Percentiles rank a stretch among this genome's conserved stretches.
Conservation (phyloP, 2,329 filamentous ascomycete species). For the Epicoccum nigrum region DNA sequence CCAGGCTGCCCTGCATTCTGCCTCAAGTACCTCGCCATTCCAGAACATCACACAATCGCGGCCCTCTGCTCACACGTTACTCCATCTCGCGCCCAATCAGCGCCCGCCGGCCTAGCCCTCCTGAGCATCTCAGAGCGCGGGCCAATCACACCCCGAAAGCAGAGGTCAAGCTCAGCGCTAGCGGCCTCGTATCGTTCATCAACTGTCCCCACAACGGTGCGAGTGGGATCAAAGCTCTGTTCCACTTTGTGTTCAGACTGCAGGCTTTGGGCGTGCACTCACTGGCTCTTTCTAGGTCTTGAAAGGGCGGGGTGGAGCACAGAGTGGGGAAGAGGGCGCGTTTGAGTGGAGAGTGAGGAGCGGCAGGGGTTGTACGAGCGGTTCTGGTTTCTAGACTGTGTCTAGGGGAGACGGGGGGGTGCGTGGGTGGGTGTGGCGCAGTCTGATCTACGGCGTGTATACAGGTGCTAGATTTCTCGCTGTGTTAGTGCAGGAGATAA, state of each 20-base stretch:
- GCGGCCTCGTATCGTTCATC: constrained; percentile 1
- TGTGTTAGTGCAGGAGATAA: too few relatives aligned
- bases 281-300: too few relatives aligned
- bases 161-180: not conserved
- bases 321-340: too few relatives aligned
- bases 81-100: not conserved
- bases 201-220: not conserved
- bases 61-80: not conserved
- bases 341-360: too few relatives aligned
- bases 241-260: constrained; percentile 6
- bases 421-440: too few relatives aligned
- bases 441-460: too few relatives aligned
- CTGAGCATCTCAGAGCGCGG: not conserved
- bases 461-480: too few relatives aligned
- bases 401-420: too few relatives aligned
- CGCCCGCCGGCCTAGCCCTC: not conserved
- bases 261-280: too few relatives aligned
- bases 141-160: not conserved
- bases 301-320: too few relatives aligned
- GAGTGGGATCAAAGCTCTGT: not conserved
- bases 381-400: too few relatives aligned
- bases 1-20: not conserved
- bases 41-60: not conserved
- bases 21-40: not conserved
- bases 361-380: too few relatives aligned